Conservation (phyloP, 345 rosid species). For the Bruguiera parviflora region DNA sequence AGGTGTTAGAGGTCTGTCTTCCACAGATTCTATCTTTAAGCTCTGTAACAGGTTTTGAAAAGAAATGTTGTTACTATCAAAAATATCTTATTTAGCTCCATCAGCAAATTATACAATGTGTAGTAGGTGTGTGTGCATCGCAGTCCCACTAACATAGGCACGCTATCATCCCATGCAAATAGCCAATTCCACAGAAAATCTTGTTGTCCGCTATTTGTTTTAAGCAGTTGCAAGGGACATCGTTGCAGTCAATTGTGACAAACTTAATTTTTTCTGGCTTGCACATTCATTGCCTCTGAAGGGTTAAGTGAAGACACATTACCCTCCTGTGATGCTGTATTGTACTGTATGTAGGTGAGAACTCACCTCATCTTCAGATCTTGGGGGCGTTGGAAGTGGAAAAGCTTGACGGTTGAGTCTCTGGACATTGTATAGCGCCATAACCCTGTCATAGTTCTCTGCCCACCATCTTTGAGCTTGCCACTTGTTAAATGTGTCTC, state of each 20-base stretch:
- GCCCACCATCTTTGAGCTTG: slow-evolving; percentile 42
- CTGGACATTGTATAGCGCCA: slow-evolving; percentile 38
- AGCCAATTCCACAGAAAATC: too few relatives aligned
- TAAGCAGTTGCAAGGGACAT: not conserved
- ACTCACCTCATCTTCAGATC: slow-evolving; percentile 33
- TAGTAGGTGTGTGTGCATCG: not conserved
- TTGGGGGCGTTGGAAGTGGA: slow-evolving; percentile 32
- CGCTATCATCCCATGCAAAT: too few relatives aligned
- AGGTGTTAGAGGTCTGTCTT: slow-evolving; percentile 31
- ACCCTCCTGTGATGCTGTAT: not conserved
- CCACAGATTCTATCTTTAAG: slow-evolving; percentile 27
- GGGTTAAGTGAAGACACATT: not conserved
- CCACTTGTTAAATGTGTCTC: slow-evolving; percentile 31
- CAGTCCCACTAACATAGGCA: not conserved
- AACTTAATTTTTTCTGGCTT: not conserved
- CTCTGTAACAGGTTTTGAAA: slow-evolving; percentile 22
- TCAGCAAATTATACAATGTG: not conserved
- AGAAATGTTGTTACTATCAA: slow-evolving; percentile 1
- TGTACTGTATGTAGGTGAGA: not conserved
- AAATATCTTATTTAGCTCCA: not conserved
- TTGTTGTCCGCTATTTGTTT: not conserved
- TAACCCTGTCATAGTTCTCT: slow-evolving; percentile 31
- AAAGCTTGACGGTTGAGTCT: slow-evolving; percentile 31
- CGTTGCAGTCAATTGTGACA: not conserved
- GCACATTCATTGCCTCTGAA: not conserved